Base-by-base conservation (phyloP, 768 basidiomycete genomes). In the Boletus vinaceobasis region DNA sequence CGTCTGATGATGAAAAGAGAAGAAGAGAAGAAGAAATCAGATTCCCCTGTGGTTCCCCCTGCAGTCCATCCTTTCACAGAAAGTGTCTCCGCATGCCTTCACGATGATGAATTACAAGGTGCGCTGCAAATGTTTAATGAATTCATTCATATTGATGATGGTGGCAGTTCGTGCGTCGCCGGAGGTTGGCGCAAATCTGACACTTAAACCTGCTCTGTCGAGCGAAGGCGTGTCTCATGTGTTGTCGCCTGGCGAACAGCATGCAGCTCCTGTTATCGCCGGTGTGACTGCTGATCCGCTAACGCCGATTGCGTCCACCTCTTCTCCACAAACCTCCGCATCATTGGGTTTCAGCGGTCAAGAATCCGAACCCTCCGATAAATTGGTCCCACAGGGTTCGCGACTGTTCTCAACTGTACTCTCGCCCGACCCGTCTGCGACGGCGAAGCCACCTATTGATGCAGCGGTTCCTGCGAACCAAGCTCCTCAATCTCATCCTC, bases 1-100 rank as follows among this genome's bases (percentile, higher is more conserved):
- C 87, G 86, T 60, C 61, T 90, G 61, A 75, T 91, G 75, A 92
- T 93, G 87, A 89, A 88, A 69, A 77, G 82, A 56, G 88, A 89
- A 61, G 84, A 88, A 57, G 75, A 77, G 53, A 78, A 77, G 65
- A 76, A 72, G 52, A 76, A 72, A 50, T 55, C 62, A 6, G 73
- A 72, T 33, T 60, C 59, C 15, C 59, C 60, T 21, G 39, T 38
- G 21, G 39, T 49, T 4, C 35, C 42, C 36, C 46, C 43, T 26
- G 32, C 27, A 26, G 44, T 32, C 27, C 43, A 46, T 23, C 38
- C 48, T 50, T 42, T 50, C 40, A 21, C 49, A 31, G 65, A 69
- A 26, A 60, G 48, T 39, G 3, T 43, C n/a, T 59, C 60, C 23
- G 5, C 43, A 21, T 17, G 42, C 56, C 39, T n/a, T 44, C 43